phyloP scores from a whole-genome alignment of 2,329 filamentous ascomycete genomes.

The Paraphaeosphaeria minitans region DNA sequence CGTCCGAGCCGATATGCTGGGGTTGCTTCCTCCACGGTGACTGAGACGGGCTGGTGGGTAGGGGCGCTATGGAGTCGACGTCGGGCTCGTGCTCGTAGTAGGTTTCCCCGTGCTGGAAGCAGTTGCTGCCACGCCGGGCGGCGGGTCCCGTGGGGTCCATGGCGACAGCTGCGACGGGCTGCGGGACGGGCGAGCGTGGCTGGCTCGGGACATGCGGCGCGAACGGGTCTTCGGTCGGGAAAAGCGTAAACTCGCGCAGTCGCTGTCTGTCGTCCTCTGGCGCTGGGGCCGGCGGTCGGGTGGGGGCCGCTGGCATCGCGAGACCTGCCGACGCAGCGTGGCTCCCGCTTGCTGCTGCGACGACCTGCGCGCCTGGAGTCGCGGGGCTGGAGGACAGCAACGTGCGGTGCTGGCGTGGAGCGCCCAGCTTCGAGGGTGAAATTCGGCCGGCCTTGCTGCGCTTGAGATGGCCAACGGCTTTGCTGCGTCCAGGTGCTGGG shows the following conservation, averaged over 20 bases:
- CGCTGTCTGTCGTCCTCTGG: not conserved
- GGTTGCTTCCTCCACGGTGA: not conserved
- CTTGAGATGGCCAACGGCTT: not conserved
- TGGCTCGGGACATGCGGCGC: not conserved
- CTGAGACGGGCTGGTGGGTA: not conserved
- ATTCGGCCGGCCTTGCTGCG: constrained; percentile 5
- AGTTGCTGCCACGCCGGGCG: not conserved
- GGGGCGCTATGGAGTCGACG: not conserved
- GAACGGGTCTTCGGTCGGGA: constrained; percentile 5
- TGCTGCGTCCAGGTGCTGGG: not conserved
- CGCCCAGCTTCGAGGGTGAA: constrained; percentile 7
- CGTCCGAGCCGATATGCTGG: not conserved
- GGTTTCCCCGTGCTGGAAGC: not conserved
- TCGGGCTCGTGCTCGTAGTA: not conserved
- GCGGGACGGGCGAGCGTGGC: too few relatives aligned
- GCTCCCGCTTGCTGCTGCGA: not conserved
- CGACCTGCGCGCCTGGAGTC: not conserved
- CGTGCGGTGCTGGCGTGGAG: constrained; percentile 1
- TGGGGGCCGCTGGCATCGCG: not conserved
- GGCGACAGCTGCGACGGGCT: not conserved
- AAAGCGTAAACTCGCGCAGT: constrained; percentile 1
- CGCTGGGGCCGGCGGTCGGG: not conserved
- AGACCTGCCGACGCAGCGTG: not conserved
- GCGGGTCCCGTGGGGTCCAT: not conserved
- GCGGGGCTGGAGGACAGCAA: not conserved